A percentile compares a stretch with the other conserved stretches of the same genome.
Evolutionary conservation across 2,329 filamentous ascomycete species (phyloP).

Genomic region (Metarhizium robertsii): DNA sequence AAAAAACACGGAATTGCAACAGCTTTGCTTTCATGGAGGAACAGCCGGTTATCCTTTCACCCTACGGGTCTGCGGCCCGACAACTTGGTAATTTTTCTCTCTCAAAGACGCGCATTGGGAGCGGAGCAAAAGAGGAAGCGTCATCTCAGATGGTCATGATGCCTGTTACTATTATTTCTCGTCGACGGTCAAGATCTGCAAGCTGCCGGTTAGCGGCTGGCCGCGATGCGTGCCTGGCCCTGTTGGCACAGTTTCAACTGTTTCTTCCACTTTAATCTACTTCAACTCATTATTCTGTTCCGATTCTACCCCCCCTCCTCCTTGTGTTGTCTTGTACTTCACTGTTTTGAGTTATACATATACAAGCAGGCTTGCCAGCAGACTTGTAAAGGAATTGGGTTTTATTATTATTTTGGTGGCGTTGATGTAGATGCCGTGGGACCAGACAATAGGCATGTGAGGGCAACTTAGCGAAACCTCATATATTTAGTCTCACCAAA

Average conservation of each 20-base stretch:
- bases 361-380: conserved; percentile 25
- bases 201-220: neutral
- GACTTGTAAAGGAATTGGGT: conserved; percentile 12
- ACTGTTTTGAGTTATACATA: conserved; percentile 24
- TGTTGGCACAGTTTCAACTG: conserved; percentile 8
- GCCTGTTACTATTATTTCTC: neutral
- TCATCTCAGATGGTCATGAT: neutral
- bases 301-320: conserved; percentile 10
- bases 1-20: conserved; percentile 3
- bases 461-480: conserved; percentile 6
- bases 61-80: conserved; percentile 9
- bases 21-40: conserved; percentile 7
- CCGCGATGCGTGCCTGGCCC: neutral
- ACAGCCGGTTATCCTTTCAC: conserved; percentile 13
- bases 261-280: neutral
- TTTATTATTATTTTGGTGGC: conserved; percentile 3
- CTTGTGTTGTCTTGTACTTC: conserved; percentile 15
- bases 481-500: conserved; percentile 25
- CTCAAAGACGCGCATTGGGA: neutral
- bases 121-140: neutral
- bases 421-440: conserved; percentile 2
- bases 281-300: neutral
- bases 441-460: neutral
- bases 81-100: neutral
- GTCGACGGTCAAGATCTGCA: conserved; percentile 6